phyloP scores from a whole-genome alignment of 805 yeast species.

The Pichia kluyveri region DNA sequence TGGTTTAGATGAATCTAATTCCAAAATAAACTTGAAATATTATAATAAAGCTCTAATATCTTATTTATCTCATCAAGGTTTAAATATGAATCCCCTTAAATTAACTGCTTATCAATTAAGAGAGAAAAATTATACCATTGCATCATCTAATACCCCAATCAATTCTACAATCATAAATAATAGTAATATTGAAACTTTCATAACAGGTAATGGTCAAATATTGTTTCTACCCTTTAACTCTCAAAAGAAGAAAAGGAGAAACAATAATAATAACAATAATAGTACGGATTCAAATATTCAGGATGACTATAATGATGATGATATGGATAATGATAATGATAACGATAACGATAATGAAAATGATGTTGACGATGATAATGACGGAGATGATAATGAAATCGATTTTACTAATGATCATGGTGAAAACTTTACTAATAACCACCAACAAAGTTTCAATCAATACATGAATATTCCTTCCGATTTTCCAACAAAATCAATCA shows the following conservation, averaged over 20 bases:
- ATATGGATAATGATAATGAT: slow-evolving; percentile 14
- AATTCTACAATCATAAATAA: slow-evolving; percentile 5
- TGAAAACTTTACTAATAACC: neutral
- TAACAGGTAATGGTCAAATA: slow-evolving; percentile 27
- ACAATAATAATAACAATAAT: neutral
- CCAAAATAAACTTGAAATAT: slow-evolving; percentile 13
- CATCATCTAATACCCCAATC: neutral
- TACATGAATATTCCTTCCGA: neutral
- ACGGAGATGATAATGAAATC: slow-evolving; percentile 6
- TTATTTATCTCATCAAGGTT: slow-evolving; percentile 22
- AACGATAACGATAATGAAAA: slow-evolving; percentile 7
- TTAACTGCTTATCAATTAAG: slow-evolving; percentile 10
- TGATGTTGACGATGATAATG: slow-evolving; percentile 12
- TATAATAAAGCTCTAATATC: slow-evolving; percentile 20
- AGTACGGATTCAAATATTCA: slow-evolving; percentile 1
- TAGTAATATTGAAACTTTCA: slow-evolving; percentile 16
- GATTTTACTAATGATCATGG: neutral
- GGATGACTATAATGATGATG: slow-evolving; percentile 15
- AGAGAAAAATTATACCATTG: neutral
- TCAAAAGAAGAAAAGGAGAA: slow-evolving; percentile 16
- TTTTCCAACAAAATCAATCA: neutral
- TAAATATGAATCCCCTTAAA: slow-evolving; percentile 20
- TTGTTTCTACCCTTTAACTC: slow-evolving; percentile 27
- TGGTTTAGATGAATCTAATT: slow-evolving; percentile 13
- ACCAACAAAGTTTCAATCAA: neutral